Base-by-base conservation (phyloP, 768 basidiomycete genomes). In the Hericium erinaceus region DNA sequence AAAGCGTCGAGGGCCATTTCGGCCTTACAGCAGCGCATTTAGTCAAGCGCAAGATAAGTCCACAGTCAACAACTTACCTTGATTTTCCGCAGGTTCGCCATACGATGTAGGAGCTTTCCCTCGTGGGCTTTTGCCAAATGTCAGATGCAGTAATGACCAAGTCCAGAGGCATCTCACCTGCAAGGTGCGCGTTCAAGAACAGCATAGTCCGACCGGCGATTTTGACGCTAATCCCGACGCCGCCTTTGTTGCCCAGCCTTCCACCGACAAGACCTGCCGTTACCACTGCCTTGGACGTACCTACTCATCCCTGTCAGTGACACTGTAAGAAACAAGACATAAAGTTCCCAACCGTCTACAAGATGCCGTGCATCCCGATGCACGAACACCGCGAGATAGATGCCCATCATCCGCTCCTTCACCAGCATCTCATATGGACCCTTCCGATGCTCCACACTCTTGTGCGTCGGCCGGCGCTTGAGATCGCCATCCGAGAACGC, bases 391-490 rank as follows among this genome's bases (percentile, higher is more conserved):
- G 87, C 80, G 39, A 90, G 74, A 66, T 92, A 92, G 44, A 95
- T 80, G 2, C 92, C 92, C 89, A 98, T 87, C 73, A 98, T 77
- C 33, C 95, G 79, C 64, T 97, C 93, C 71, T 98, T 98, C 55
- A 82, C 78, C 11, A 95, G 74, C 24, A 95, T 77, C 60, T 89
- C 78, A 66, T 97, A 98, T 15, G 91, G 92, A 0, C 89, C 91
- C 62, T 77, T 77, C 55, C 77, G 72, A 15, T 70, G 79, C 1
- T 72, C 67, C 1, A 73, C 67, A 37, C 70, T 70, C 13, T 76
- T 74, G 57, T 71, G 71, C 7, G 77, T 73, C 7, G 71, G 71
- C 50, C 77, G 72, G 48, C 77, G 72, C 53, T 80, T 76, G 72
- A 71, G 10, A 74, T 69, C 26, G 74, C 69, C n/a, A 72, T 67